Evolutionary conservation across 371 early-diverging fungal genomes (phyloP).

Genomic region (Syncephalastrum monosporum): DNA sequence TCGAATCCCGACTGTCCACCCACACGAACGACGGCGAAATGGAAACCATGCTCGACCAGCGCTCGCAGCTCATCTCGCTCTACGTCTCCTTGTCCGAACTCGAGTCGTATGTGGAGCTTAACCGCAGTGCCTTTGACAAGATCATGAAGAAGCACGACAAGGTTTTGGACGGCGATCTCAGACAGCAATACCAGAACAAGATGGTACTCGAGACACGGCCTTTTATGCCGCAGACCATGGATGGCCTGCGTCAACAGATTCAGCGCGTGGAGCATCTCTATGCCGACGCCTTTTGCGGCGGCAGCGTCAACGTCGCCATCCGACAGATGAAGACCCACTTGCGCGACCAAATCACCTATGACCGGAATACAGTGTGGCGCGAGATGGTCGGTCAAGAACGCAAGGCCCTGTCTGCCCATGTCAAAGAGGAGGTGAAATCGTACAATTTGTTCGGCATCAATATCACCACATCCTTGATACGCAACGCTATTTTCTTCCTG

Average conservation of each 20-base stretch:
- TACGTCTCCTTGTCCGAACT: constrained; percentile 83
- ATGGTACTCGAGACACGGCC: constrained; percentile 61
- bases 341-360: constrained; percentile 72
- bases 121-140: constrained; percentile 93
- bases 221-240: constrained; percentile 56
- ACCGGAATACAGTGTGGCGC: constrained; percentile 82
- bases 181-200: constrained; percentile 54
- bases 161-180: constrained; percentile 56
- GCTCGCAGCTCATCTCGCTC: constrained; percentile 53
- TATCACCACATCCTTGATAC: constrained; percentile 28
- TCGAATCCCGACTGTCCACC: constrained; percentile 16
- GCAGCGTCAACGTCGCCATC: constrained; percentile 51
- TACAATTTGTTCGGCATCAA: constrained; percentile 33
- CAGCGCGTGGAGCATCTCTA: constrained; percentile 61
- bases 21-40: constrained; percentile 23
- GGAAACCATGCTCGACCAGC: constrained; percentile 23
- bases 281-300: constrained; percentile 62
- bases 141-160: constrained; percentile 98
- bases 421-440: constrained; percentile 44
- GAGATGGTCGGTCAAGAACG: constrained; percentile 80
- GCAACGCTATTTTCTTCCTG: constrained; percentile 27
- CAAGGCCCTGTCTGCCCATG: constrained; percentile 49
- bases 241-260: constrained; percentile 48
- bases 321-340: constrained; percentile 67
- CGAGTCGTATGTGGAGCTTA: constrained; percentile 86